Evolutionary conservation across 352 stramenopile genomes (phyloP).

Genomic region (Pythium rishiriense): DNA sequence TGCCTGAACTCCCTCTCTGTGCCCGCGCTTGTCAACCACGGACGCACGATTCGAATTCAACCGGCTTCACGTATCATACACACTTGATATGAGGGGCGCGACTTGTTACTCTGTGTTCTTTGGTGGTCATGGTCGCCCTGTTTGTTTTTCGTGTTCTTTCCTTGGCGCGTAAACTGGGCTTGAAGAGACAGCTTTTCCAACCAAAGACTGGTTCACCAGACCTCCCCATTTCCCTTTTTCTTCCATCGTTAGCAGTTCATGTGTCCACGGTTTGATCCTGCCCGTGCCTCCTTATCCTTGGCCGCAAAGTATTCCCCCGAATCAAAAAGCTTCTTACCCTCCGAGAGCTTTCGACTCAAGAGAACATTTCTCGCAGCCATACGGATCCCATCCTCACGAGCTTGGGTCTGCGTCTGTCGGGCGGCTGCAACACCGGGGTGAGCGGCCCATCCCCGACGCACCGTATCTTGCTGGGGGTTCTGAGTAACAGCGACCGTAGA

Average conservation of each 20-base stretch:
- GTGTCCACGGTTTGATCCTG: slow-evolving; percentile 29
- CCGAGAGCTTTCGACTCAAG: slow-evolving; percentile 60
- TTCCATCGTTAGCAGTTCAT: neutral
- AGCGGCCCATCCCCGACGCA: neutral
- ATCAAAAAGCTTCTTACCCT: slow-evolving; percentile 72
- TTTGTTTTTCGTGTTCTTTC: neutral
- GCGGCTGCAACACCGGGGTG: neutral
- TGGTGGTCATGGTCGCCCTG: neutral
- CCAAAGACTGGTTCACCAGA: too few species aligned
- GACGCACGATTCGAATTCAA: neutral
- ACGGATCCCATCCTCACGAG: slow-evolving; percentile 10
- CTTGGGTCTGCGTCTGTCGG: slow-evolving; percentile 1
- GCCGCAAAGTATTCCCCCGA: slow-evolving; percentile 68
- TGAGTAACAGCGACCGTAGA: neutral
- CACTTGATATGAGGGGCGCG: neutral
- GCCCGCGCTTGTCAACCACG: neutral
- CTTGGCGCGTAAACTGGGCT: neutral
- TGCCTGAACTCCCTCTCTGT: neutral
- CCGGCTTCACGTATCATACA: slow-evolving; percentile 6
- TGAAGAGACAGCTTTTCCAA: neutral
- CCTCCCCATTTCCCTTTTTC: too few species aligned
- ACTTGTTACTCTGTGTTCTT: neutral
- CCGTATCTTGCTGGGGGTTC: slow-evolving; percentile 6
- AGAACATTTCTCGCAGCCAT: slow-evolving; percentile 62
- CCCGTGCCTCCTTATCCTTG: slow-evolving; percentile 28